phyloP scores from a whole-genome alignment of 2,329 filamentous ascomycete species.

The Blastomyces silverae region DNA sequence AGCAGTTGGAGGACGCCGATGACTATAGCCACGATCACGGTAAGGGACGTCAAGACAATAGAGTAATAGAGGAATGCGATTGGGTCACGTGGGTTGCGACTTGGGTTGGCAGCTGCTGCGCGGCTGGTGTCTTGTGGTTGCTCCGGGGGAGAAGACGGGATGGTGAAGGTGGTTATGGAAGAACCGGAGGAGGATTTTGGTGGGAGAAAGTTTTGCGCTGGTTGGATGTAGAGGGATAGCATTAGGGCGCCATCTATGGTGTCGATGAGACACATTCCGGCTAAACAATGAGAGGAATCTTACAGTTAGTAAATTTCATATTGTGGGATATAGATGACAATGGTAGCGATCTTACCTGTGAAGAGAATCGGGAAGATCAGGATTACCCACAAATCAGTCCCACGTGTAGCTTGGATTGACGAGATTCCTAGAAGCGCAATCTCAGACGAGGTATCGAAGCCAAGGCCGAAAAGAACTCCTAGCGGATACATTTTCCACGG shows the following conservation, averaged over 20 bases:
- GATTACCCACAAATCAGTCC: conserved; percentile 90
- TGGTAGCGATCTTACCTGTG: conserved; percentile 52
- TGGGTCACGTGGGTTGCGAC: conserved; percentile 65
- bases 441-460: conserved; percentile 93
- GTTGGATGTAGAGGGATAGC: conserved; percentile 79
- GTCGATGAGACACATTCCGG: conserved; percentile 91
- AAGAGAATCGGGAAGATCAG: conserved; percentile 86
- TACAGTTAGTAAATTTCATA: neutral
- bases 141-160: neutral
- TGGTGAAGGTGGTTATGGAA: conserved; percentile 18
- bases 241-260: conserved; percentile 90
- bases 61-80: conserved; percentile 95
- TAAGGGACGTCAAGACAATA: conserved; percentile 75
- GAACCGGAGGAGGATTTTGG: conserved; percentile 21
- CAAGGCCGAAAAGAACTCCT: conserved; percentile 80
- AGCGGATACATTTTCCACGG: conserved; percentile 94
- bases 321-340: neutral
- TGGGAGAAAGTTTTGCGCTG: conserved; percentile 37
- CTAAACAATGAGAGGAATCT: conserved; percentile 36
- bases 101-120: neutral
- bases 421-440: conserved; percentile 87
- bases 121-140: neutral
- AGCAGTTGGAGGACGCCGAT: conserved; percentile 83
- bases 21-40: conserved; percentile 73
- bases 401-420: conserved; percentile 74